Percentiles rank a stretch among this genome's conserved stretches.
Conservation (phyloP, 2,329 filamentous ascomycete species). For the Cordyceps javanica region DNA sequence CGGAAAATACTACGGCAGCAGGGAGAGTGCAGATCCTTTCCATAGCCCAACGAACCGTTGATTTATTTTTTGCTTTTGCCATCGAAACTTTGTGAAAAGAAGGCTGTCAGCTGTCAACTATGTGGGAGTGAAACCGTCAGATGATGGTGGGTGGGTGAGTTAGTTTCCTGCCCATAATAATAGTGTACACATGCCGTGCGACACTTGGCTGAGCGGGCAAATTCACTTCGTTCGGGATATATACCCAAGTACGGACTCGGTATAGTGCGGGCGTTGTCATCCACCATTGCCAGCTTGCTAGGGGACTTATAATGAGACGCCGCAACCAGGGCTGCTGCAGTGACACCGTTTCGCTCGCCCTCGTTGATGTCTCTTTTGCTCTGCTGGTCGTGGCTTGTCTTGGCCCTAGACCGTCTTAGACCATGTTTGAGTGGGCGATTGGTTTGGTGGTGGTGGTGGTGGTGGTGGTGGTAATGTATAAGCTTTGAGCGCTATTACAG, state of each 20-base stretch:
- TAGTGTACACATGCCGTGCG: background rate
- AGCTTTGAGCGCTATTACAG: no score
- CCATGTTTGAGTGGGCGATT: constrained; percentile 2
- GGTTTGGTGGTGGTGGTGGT: background rate
- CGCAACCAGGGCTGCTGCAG: no score
- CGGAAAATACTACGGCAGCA: background rate
- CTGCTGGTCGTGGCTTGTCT: background rate
- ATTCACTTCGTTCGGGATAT: background rate
- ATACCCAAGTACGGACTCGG: background rate
- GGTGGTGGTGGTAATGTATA: background rate
- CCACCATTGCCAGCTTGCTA: background rate
- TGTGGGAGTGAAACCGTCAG: background rate
- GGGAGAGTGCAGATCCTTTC: background rate
- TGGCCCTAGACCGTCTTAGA: constrained; percentile 6
- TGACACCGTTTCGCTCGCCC: background rate
- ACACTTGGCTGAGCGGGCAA: background rate
- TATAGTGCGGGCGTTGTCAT: background rate
- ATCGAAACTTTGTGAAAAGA: background rate
- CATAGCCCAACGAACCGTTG: background rate
- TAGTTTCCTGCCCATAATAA: background rate
- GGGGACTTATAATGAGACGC: background rate
- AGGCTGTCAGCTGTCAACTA: no score
- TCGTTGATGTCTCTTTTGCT: no score
- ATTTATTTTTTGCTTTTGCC: background rate
- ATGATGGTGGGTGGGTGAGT: background rate